Evolutionary conservation across 2,329 filamentous ascomycete genomes (phyloP).

Genomic region (Sporothrix mexicana): DNA sequence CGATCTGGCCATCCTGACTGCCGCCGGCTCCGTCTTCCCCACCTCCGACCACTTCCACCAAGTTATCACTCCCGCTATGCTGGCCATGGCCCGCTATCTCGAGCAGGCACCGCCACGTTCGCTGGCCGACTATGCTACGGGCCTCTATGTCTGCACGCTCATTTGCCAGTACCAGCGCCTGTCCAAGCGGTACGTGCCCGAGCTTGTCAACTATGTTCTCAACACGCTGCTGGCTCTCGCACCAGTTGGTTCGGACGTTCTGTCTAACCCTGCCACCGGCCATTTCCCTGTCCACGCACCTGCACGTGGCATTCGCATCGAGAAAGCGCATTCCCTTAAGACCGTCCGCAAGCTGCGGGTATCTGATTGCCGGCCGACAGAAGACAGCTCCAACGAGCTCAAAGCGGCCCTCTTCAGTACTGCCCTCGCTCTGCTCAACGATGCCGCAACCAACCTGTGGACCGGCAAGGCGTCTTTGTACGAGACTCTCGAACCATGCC

Average conservation of each 20-base stretch:
- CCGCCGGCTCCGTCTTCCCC: constrained; percentile 83
- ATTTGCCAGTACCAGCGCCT: constrained; percentile 81
- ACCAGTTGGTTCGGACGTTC: constrained; percentile 46
- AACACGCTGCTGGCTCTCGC: constrained; percentile 74
- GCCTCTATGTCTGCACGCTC: constrained; percentile 79
- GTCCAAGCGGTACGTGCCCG: constrained; percentile 87
- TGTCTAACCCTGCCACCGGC: constrained; percentile 7
- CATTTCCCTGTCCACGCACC: constrained; percentile 32
- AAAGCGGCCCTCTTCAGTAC: constrained; percentile 68
- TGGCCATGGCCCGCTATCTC: constrained; percentile 83
- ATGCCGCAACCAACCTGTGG: constrained; percentile 74
- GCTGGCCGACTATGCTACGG: constrained; percentile 71
- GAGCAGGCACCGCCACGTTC: constrained; percentile 73
- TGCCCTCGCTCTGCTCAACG: constrained; percentile 68
- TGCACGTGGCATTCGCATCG: constrained; percentile 55
- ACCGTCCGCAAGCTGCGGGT: constrained; percentile 34
- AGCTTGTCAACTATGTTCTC: constrained; percentile 80
- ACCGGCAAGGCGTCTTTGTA: constrained; percentile 72
- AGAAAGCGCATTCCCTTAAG: constrained; percentile 55
- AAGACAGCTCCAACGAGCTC: constrained; percentile 41
- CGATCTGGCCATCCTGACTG: constrained; percentile 83
- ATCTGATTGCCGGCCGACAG: constrained; percentile 39
- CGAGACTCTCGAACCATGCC: constrained; percentile 75
- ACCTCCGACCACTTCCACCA: constrained; percentile 98
- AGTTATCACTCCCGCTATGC: constrained; percentile 86